Evolutionary conservation across 495 filamentous ascomycete species (phyloP).

Genomic region (Chaetomium fimeti): DNA sequence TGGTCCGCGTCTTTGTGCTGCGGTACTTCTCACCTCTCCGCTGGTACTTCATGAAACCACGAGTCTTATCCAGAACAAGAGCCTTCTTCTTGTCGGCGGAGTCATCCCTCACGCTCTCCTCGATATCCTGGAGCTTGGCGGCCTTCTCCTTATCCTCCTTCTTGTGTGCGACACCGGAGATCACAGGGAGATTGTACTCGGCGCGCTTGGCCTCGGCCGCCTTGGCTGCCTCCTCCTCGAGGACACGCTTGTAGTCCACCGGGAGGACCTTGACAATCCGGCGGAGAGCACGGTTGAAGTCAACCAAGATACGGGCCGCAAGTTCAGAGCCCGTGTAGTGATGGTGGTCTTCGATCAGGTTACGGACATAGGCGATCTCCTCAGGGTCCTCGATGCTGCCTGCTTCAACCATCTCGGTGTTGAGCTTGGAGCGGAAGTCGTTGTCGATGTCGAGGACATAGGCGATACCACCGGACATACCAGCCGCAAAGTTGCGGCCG

Average conservation of each 20-base stretch:
- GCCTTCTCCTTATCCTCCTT: constrained; percentile 66
- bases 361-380: constrained; percentile 91
- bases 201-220: constrained; percentile 77
- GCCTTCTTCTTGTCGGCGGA: constrained; percentile 93
- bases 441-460: constrained; percentile 92
- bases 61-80: constrained; percentile 94
- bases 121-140: constrained; percentile 85
- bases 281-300: constrained; percentile 90
- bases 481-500: constrained; percentile 98
- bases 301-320: constrained; percentile 91
- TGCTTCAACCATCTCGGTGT: constrained; percentile 97
- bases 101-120: constrained; percentile 84
- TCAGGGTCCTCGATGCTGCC: constrained; percentile 81
- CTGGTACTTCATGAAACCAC: constrained; percentile 98
- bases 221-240: constrained; percentile 82
- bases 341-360: constrained; percentile 96
- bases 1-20: constrained; percentile 76
- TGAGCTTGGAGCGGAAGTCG: constrained; percentile 93
- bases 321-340: constrained; percentile 98
- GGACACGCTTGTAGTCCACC: constrained; percentile 94
- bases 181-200: constrained; percentile 77
- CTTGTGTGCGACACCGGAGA: constrained; percentile 59
- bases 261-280: constrained; percentile 95
- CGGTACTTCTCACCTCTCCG: constrained; percentile 95
- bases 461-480: constrained; percentile 99